Evolutionary conservation across 305 asterid species (phyloP).

Genomic region (Fraxinus sp.): DNA sequence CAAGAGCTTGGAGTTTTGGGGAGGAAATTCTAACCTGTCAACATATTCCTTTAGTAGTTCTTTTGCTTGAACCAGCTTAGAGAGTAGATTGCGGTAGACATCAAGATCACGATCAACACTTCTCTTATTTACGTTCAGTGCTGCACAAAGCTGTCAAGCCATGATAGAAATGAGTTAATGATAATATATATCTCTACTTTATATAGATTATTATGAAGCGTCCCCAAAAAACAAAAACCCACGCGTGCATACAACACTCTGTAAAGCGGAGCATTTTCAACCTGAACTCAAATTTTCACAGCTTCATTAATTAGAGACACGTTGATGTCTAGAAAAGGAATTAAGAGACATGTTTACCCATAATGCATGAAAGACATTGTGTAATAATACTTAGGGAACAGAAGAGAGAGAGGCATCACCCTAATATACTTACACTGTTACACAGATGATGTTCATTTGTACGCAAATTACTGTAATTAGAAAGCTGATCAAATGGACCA

Average conservation of each 20-base stretch:
- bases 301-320: background rate
- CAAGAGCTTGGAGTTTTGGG: background rate
- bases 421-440: background rate
- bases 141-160: constrained; percentile 77
- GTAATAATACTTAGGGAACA: background rate
- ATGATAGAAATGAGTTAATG: constrained; percentile 14
- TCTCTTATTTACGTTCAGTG: constrained; percentile 81
- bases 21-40: constrained; percentile 59
- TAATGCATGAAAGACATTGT: background rate
- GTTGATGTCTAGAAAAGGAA: background rate
- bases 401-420: background rate
- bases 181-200: background rate
- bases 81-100: constrained; percentile 87
- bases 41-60: constrained; percentile 86
- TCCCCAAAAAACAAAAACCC: background rate
- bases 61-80: constrained; percentile 99
- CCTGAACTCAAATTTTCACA: background rate
- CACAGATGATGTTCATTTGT: background rate
- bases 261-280: background rate
- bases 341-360: background rate
- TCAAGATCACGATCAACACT: constrained; percentile 98
- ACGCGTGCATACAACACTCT: background rate
- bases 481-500: background rate
- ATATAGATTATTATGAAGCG: background rate
- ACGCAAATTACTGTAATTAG: background rate